Conservation (phyloP, 768 basidiomycete genomes). For the Exidia glandulosa region DNA sequence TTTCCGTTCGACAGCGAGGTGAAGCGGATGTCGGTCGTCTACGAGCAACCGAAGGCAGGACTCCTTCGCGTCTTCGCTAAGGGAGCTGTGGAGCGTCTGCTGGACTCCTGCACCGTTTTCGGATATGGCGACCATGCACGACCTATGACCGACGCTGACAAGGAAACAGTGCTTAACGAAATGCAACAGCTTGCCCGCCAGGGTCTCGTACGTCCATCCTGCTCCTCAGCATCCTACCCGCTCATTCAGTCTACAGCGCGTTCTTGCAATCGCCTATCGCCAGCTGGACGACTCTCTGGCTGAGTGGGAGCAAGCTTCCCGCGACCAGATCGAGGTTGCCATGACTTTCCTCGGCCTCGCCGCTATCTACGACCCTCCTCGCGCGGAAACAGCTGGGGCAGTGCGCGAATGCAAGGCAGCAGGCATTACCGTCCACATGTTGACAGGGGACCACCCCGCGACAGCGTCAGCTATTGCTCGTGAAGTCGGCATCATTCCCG, state of each 20-base stretch:
- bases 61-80: conserved; percentile 13
- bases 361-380: conserved; percentile 48
- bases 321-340: conserved; percentile 36
- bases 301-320: conserved; percentile 17
- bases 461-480: conserved; percentile 44
- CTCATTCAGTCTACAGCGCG: conserved; percentile 1
- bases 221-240: conserved; percentile 6
- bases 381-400: conserved; percentile 40
- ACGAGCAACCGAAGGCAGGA: conserved; percentile 12
- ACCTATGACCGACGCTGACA: conserved; percentile 13
- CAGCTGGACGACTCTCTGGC: background rate
- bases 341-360: conserved; percentile 41
- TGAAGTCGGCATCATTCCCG: conserved; percentile 32
- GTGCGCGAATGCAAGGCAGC: conserved; percentile 40
- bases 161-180: conserved; percentile 16
- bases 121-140: conserved; percentile 13
- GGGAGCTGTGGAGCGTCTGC: conserved; percentile 34
- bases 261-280: conserved; percentile 24
- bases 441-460: conserved; percentile 43
- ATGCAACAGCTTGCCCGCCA: conserved; percentile 24
- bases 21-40: conserved; percentile 39
- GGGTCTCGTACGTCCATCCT: conserved; percentile 26
- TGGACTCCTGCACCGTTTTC: conserved; percentile 33
- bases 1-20: conserved; percentile 40
- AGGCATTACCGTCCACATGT: conserved; percentile 38